Percentiles rank a stretch among this genome's conserved stretches.
These are phyloP conservation scores for Eimeria zaria DNA, from an alignment of 169 alveolate species.

Conservation along the genomic window DNA sequence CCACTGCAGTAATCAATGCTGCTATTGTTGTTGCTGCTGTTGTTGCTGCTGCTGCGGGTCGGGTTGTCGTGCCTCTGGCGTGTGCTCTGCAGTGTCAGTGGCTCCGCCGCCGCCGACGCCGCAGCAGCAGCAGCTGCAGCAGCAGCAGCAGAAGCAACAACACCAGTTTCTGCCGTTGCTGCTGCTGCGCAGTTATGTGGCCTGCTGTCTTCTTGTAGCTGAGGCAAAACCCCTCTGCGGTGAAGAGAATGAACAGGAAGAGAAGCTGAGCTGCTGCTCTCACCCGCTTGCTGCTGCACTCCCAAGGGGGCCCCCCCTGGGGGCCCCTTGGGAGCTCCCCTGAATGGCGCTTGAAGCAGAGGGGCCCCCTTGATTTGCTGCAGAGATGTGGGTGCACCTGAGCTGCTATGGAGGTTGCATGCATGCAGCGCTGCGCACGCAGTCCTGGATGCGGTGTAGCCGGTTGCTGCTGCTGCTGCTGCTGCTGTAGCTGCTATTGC, in stretches of 20 bases:
- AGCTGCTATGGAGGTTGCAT: not conserved
- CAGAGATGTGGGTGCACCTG: not conserved
- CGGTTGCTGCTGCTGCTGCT: conserved; percentile 10
- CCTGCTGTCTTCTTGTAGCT: not conserved
- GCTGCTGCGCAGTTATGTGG: not conserved
- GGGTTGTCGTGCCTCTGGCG: conserved; percentile 2
- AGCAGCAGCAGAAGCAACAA: not conserved
- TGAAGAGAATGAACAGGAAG: not conserved
- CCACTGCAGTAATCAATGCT: not conserved
- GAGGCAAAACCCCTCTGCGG: not conserved
- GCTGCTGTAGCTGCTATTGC: not conserved
- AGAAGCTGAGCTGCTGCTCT: not conserved
- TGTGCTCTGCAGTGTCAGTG: not conserved
- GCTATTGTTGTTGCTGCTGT: not conserved
- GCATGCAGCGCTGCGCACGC: not conserved
- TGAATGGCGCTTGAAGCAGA: not conserved
- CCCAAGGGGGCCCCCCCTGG: not conserved
- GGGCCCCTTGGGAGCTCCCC: not conserved
- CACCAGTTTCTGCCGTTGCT: too few species aligned
- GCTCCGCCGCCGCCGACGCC: too few species aligned
- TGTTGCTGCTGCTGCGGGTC: conserved; percentile 12
- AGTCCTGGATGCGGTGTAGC: not conserved
- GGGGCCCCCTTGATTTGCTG: not conserved
- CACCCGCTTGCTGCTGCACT: not conserved
- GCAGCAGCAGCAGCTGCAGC: not conserved